A percentile compares a stretch with the other conserved stretches of the same genome.
Conservation (phyloP, 345 rosid genomes). For the Dimocarpus longan region DNA sequence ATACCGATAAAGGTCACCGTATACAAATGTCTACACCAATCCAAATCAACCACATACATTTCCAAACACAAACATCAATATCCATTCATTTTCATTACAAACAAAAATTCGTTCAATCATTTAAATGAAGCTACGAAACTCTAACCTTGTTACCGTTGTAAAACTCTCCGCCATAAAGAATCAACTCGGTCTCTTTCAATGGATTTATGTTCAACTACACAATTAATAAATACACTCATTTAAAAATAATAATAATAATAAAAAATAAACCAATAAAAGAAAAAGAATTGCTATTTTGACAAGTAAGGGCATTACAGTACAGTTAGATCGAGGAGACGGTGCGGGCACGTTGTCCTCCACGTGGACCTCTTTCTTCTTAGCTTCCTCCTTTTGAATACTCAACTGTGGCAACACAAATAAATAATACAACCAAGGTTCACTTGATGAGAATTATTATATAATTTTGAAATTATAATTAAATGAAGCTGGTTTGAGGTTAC, state of each 20-base stretch:
- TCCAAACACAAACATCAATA: background rate
- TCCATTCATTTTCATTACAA: background rate
- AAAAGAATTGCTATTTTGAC: background rate
- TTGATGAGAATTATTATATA: background rate
- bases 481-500: constrained; percentile 29
- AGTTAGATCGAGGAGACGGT: constrained; percentile 92
- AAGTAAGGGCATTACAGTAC: constrained; percentile 56
- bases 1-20: constrained; percentile 82
- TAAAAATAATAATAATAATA: background rate
- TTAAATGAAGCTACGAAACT: background rate
- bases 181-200: constrained; percentile 79
- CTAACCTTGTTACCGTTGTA: constrained; percentile 91
- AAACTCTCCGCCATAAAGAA: constrained; percentile 90
- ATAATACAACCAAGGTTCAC: background rate
- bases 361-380: constrained; percentile 93
- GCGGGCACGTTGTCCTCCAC: constrained; percentile 86
- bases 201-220: constrained; percentile 78
- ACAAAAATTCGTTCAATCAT: background rate
- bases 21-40: constrained; percentile 75
- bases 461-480: background rate
- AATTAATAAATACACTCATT: background rate
- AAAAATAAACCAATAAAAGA: constrained; percentile 3
- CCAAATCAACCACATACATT: constrained; percentile 11
- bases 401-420: constrained; percentile 40
- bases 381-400: constrained; percentile 83